Conservation (phyloP, 179 eudicot genomes). For the Drosera spatulata region DNA sequence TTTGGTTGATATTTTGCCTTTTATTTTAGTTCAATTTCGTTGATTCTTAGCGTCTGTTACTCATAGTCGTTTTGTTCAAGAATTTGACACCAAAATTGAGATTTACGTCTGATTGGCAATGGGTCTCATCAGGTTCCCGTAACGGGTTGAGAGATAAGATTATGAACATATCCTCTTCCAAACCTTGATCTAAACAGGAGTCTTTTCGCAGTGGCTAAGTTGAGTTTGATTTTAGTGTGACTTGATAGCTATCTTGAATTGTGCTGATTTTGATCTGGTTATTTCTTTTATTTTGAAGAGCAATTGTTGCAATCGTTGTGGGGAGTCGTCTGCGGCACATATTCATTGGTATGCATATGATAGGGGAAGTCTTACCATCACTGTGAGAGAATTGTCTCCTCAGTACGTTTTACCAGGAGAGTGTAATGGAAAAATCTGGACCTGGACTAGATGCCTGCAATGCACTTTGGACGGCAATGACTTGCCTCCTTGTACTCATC, state of each 20-base stretch:
- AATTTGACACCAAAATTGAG: no score
- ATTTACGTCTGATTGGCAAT: no score
- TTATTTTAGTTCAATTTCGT: no score
- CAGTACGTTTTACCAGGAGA: slow-evolving; percentile 26
- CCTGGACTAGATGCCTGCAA: slow-evolving; percentile 51
- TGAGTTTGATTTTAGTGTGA: no score
- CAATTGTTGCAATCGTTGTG: slow-evolving; percentile 30
- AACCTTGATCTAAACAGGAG: not conserved
- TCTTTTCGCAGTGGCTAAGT: no score
- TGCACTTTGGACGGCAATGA: slow-evolving; percentile 35
- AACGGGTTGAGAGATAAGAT: no score
- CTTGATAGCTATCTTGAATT: no score
- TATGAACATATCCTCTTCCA: not conserved
- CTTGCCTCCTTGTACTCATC: slow-evolving; percentile 37
- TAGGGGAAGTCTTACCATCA: slow-evolving; percentile 43
- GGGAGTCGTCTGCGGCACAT: slow-evolving; percentile 42
- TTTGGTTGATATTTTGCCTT: no score
- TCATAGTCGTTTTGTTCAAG: no score
- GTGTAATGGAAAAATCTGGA: slow-evolving; percentile 37
- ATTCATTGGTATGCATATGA: slow-evolving; percentile 40
- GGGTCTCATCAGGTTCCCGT: no score
- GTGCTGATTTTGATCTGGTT: no score
- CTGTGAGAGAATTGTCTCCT: slow-evolving; percentile 38
- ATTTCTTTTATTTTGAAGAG: slow-evolving; percentile 20
- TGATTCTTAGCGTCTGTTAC: no score